Evolutionary conservation across 1,284 basidiomycete genomes (phyloP).

Genomic region (Grifola frondosa): DNA sequence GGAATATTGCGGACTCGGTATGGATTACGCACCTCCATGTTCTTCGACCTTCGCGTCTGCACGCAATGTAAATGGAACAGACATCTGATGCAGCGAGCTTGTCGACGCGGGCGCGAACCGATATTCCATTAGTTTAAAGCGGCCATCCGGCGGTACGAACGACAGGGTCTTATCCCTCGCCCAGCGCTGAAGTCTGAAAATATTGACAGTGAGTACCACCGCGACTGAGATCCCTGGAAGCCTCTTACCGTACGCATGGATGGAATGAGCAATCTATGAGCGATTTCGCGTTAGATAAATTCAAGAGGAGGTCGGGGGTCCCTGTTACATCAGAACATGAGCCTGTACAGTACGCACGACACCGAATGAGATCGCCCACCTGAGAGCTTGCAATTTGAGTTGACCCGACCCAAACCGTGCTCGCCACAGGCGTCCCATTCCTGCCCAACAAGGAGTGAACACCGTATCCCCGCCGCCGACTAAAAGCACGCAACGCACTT

Average conservation of each 20-base stretch:
- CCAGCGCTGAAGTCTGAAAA: slow-evolving; percentile 74
- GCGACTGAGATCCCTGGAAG: not conserved
- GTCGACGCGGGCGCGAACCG: slow-evolving; percentile 49
- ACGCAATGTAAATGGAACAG: slow-evolving; percentile 69
- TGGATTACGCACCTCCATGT: slow-evolving; percentile 52
- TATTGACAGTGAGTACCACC: not conserved
- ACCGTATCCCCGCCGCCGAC: not conserved
- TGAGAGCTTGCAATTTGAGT: slow-evolving; percentile 80
- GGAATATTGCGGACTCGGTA: not conserved
- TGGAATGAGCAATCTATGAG: slow-evolving; percentile 86
- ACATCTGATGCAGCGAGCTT: slow-evolving; percentile 44
- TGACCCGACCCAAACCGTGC: slow-evolving; percentile 80
- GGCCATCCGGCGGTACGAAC: slow-evolving; percentile 94
- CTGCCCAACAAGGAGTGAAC: slow-evolving; percentile 38
- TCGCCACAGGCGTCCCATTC: slow-evolving; percentile 72
- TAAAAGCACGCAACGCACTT: slow-evolving; percentile 47
- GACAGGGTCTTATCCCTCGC: slow-evolving; percentile 77
- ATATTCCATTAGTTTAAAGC: slow-evolving; percentile 87
- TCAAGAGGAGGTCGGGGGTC: slow-evolving; percentile 84
- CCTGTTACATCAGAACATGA: slow-evolving; percentile 42
- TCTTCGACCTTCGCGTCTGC: slow-evolving; percentile 58
- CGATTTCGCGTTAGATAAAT: slow-evolving; percentile 76
- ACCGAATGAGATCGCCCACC: slow-evolving; percentile 41
- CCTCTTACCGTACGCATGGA: slow-evolving; percentile 80
- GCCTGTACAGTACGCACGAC: not conserved